Base-by-base conservation (phyloP, 1,284 basidiomycete genomes). In the Stygiomarasmius scandens region DNA sequence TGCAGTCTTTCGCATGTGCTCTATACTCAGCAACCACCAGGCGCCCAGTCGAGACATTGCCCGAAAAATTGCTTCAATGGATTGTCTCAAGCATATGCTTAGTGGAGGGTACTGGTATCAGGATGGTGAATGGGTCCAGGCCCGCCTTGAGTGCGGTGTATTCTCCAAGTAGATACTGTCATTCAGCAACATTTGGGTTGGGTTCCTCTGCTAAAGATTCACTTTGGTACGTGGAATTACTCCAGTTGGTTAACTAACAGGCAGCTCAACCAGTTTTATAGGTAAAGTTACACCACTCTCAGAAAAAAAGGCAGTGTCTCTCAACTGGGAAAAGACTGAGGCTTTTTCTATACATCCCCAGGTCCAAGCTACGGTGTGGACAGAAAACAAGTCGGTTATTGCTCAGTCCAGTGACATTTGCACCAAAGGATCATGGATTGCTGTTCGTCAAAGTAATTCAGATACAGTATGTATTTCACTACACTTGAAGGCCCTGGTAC, bases 31-130 rank as follows among this genome's bases (percentile, higher is more conserved):
- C 12, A 77, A 77, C 55, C 71, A 71, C 38, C 69, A 66, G 4
- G 66, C 76, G 8, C 76, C 75, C 1, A 75, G 74, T 49, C 67
- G 63, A n/a, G 71, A 78, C 54, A 78, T 77, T 60, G 71, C 73
- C 0, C 24, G 43, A 0, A 64, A 65, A 19, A 60, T 74, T 20
- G 67, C 66, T 2, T 63, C 63, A 24, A 64, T 73, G 61, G 76
- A 76, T n/a, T 55, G 61, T 2, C 58, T 75, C 46, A 73, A 75
- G 49, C 76, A 77, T 52, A 53, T 65, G 2, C 48, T 68, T 0
- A 69, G 64, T 48, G 69, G 73, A 3, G 72, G 74, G 0, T 73
- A 58, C 57, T 74, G 71, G 70, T 59, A 12, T 36, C 12, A 49
- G 3, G 4, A 41, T 16, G 44, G 32, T 25, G 24, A 46, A 29